Evolutionary conservation across 305 asterid genomes (phyloP), one percentile per base, ranked within the genome.

Genomic region (Solanum hybrid): DNA sequence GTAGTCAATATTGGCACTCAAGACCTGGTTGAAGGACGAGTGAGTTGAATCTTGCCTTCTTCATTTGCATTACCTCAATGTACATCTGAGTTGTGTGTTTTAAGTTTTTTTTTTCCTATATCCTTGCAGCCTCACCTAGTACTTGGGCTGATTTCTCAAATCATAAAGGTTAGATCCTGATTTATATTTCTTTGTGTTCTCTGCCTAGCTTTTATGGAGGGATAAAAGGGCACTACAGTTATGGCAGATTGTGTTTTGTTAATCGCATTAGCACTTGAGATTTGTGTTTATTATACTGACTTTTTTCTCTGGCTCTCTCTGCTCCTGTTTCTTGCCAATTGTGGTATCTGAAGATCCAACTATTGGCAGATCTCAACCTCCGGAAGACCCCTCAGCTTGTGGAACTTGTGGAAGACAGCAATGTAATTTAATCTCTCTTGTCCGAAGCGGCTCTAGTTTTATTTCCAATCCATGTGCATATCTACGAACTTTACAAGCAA

Each of bases 361-460:
- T 97, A 71, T 90, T 97, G 94, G 94, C 94, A n/a, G 99, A 97
- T 95, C 99, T 97, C 95, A 97, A 97, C 93, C 98, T 97, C 89
- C 93, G 97, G 91, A 97, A 96, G 95, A 97, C 98, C 82, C 99
- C 99, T 84, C 98, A 96, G 95, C 99, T 96, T 77, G 94, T 97
- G 73, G 99, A 97, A 93, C 92, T 97, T 89, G 96, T 96, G 91
- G 99, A 97, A 89, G 99, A 97, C 95, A 97, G 90, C 95, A 96
- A 89, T 90, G 99, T 97, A 95, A 66, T 16, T 29, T 85, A 86
- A 73, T 38, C 40, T 31, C 87, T 82, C 87, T 46, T 46, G 73
- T 46, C 73, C 20, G 1, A 84, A 12, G 29, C 14, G 1, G 14
- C 73, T 64, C 46, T 71, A 4, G 16, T 60, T 79, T 66, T 69